Conservation (phyloP, 495 filamentous ascomycete species). For the Cercophora samala region DNA sequence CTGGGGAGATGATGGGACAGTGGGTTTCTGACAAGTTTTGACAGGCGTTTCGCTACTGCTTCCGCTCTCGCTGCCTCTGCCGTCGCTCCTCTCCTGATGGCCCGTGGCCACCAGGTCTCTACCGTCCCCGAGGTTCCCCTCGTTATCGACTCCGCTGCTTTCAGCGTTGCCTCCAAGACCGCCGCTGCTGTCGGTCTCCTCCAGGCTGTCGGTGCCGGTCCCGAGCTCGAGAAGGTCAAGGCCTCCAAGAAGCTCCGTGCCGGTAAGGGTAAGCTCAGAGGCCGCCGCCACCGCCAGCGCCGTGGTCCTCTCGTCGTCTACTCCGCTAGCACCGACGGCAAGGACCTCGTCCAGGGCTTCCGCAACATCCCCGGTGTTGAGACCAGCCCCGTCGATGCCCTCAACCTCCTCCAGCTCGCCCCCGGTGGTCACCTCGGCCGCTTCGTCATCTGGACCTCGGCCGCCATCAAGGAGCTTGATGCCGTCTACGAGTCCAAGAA, state of each 20-base stretch:
- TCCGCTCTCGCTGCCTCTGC: conserved; percentile 96
- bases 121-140: conserved; percentile 94
- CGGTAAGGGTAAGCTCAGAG: conserved; percentile 96
- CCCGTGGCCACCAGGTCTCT: conserved; percentile 92
- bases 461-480: conserved; percentile 93
- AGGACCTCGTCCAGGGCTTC: conserved; percentile 85
- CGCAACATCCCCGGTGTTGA: conserved; percentile 98
- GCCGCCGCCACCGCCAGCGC: conserved; percentile 92
- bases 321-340: conserved; percentile 88
- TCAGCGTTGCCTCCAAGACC: conserved; percentile 82
- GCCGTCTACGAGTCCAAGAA: conserved; percentile 97
- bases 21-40: conserved; percentile 13
- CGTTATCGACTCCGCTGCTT: conserved; percentile 84
- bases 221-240: conserved; percentile 91
- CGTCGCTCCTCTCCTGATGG: conserved; percentile 86
- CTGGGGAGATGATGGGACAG: not conserved
- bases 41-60: conserved; percentile 91
- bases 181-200: conserved; percentile 81
- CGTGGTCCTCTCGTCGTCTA: conserved; percentile 96
- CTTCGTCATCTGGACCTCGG: conserved; percentile 98
- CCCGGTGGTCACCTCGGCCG: conserved; percentile 98
- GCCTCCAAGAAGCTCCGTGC: conserved; percentile 89
- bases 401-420: conserved; percentile 98
- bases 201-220: conserved; percentile 81
- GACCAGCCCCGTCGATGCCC: conserved; percentile 87